Evolutionary conservation across 768 basidiomycete genomes (phyloP).

Genomic region (Gyrodon lividus): DNA sequence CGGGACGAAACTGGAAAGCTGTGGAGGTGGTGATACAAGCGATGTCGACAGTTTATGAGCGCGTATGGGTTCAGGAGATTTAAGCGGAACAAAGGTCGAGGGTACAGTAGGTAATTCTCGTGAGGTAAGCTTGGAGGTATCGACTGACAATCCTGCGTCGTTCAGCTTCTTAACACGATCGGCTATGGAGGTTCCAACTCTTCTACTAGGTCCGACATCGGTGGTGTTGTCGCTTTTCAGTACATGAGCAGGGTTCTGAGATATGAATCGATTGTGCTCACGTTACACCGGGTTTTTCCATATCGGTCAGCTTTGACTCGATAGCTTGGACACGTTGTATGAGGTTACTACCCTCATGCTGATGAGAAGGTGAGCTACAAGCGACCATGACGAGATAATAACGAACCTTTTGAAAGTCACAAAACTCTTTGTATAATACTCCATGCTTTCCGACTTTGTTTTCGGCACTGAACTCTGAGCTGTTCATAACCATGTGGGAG

Average conservation of each 20-base stretch:
- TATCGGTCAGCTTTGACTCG: conserved; percentile 45
- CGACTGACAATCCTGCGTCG: conserved; percentile 65
- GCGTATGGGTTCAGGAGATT: conserved; percentile 31
- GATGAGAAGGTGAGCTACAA: conserved; percentile 12
- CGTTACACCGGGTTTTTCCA: conserved; percentile 40
- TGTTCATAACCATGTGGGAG: conserved; percentile 56
- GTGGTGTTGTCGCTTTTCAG: conserved; percentile 12
- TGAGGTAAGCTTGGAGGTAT: conserved; percentile 56
- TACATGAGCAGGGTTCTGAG: conserved; percentile 9
- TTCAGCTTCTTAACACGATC: conserved; percentile 78
- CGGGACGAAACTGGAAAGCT: conserved; percentile 9
- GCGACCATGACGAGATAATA: conserved; percentile 7
- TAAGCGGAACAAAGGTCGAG: conserved; percentile 26
- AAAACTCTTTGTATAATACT: conserved; percentile 59
- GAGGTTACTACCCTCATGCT: conserved; percentile 41
- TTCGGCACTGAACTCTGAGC: conserved; percentile 53
- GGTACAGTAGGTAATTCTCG: conserved; percentile 48
- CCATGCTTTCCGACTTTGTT: conserved; percentile 50
- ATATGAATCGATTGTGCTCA: conserved; percentile 20
- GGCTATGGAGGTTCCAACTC: conserved; percentile 68
- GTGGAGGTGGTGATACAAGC: conserved; percentile 29
- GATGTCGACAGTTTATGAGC: conserved; percentile 42
- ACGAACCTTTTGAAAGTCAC: conserved; percentile 64
- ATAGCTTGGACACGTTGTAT: conserved; percentile 41
- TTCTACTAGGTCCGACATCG: conserved; percentile 38